phyloP scores from a whole-genome alignment of 2,329 filamentous ascomycete genomes.

The Coleophoma cylindrospora region DNA sequence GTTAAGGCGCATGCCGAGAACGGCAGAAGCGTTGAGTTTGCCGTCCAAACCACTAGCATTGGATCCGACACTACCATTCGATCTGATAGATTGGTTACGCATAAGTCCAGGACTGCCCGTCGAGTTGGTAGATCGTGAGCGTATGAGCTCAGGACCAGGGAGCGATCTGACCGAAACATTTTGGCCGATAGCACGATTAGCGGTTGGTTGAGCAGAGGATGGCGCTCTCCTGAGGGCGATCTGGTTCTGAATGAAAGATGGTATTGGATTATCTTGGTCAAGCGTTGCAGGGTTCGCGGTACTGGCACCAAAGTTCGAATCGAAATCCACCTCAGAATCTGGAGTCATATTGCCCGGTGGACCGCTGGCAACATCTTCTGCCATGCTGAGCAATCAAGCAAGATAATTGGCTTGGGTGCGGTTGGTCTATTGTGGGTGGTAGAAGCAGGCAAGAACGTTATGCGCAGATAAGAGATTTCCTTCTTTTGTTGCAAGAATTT shows the following conservation, averaged over 20 bases:
- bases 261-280: background rate
- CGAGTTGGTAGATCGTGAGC: too few species aligned
- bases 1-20: slow-evolving; percentile 5
- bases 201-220: slow-evolving; percentile 15
- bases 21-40: background rate
- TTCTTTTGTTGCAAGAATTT: too few species aligned
- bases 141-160: too few species aligned
- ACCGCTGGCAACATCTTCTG: too few species aligned
- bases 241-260: slow-evolving; percentile 21
- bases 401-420: too few species aligned
- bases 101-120: slow-evolving; percentile 9
- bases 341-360: too few species aligned
- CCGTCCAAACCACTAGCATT: slow-evolving; percentile 1
- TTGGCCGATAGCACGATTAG: background rate
- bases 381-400: too few species aligned
- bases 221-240: slow-evolving; percentile 18
- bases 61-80: slow-evolving; percentile 9
- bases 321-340: too few species aligned
- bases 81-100: slow-evolving; percentile 16
- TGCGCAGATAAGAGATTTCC: too few species aligned
- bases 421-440: too few species aligned
- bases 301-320: background rate
- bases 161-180: too few species aligned
- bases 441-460: too few species aligned
- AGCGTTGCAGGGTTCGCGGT: slow-evolving; percentile 1